These are phyloP conservation scores for Penicillium canescens DNA, from an alignment of 495 filamentous ascomycete species.

Conservation along the genomic window DNA sequence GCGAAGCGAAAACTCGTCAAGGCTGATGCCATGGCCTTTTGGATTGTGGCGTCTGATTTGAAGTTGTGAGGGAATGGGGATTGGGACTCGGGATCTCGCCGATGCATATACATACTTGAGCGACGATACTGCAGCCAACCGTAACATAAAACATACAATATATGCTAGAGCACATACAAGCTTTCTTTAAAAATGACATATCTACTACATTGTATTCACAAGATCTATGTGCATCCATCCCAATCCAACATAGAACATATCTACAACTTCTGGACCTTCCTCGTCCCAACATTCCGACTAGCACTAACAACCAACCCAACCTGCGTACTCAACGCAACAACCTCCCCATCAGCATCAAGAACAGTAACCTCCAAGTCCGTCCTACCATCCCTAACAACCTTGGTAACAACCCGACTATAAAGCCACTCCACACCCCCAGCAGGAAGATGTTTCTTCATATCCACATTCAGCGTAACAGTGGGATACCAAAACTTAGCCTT, in stretches of 20 bases:
- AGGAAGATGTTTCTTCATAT: constrained; percentile 64
- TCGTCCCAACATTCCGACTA: constrained; percentile 50
- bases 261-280: constrained; percentile 37
- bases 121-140: too few relatives aligned
- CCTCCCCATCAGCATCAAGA: constrained; percentile 54
- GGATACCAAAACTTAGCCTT: constrained; percentile 70
- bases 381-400: constrained; percentile 60
- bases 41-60: constrained; percentile 30
- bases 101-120: background rate
- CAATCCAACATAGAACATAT: background rate
- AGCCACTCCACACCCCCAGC: constrained; percentile 64
- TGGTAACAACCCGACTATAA: constrained; percentile 56
- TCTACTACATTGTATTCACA: too few relatives aligned
- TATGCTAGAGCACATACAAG: background rate
- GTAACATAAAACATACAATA: constrained; percentile 1
- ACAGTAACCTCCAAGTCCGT: constrained; percentile 66
- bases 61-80: constrained; percentile 15
- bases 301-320: constrained; percentile 59
- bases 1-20: constrained; percentile 32
- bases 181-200: background rate
- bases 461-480: constrained; percentile 68
- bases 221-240: constrained; percentile 9
- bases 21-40: constrained; percentile 45
- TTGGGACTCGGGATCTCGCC: background rate
- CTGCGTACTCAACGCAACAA: constrained; percentile 65